A percentile compares a stretch with the other conserved stretches of the same genome.
phyloP scores from a whole-genome alignment of 139 green algal species.

The Coelastrella sp. region DNA sequence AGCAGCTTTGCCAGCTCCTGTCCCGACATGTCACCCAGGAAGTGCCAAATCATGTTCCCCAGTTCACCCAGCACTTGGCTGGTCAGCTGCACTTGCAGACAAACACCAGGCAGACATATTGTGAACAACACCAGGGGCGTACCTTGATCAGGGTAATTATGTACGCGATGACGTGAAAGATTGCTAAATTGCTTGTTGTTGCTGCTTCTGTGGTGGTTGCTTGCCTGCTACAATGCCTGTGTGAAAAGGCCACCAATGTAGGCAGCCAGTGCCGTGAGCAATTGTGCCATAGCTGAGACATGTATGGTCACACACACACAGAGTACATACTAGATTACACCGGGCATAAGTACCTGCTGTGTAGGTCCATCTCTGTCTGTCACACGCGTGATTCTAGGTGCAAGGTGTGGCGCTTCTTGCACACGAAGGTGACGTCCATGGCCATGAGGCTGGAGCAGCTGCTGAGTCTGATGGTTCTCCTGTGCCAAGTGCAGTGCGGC shows the following conservation, averaged over 20 bases:
- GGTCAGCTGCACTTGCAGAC: not conserved
- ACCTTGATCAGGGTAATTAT: too few species aligned
- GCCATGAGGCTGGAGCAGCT: not conserved
- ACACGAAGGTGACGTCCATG: not conserved
- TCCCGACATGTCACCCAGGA: slow-evolving; percentile 27
- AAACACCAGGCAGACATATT: not conserved
- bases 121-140: too few species aligned
- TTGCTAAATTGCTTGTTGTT: too few species aligned
- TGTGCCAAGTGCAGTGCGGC: not conserved
- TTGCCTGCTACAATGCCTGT: too few species aligned
- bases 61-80: slow-evolving; percentile 38
- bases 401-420: not conserved
- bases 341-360: not conserved
- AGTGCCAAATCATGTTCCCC: slow-evolving; percentile 40
- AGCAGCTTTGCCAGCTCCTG: slow-evolving; percentile 38
- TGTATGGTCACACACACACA: too few species aligned
- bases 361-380: slow-evolving; percentile 33
- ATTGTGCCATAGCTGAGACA: too few species aligned
- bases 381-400: not conserved
- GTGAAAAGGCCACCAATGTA: too few species aligned
- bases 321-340: not conserved
- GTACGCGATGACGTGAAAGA: too few species aligned
- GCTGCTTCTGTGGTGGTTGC: too few species aligned
- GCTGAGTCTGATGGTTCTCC: not conserved
- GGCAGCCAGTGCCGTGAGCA: too few species aligned